These are phyloP conservation scores for Ceratobasidium sp. DNA, from an alignment of 1,284 basidiomycete genomes.

Conservation along the genomic window DNA sequence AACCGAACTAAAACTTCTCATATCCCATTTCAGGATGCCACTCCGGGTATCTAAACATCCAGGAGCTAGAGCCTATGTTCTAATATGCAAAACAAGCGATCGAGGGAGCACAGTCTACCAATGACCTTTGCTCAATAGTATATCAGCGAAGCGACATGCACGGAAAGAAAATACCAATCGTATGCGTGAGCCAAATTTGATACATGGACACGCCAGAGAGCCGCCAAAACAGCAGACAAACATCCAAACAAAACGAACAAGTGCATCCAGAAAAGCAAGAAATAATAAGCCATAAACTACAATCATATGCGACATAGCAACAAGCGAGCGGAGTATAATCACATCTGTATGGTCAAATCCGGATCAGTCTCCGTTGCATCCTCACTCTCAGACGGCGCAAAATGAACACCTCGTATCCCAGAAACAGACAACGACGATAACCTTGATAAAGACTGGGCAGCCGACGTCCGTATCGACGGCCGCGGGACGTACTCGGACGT, in stretches of 20 bases:
- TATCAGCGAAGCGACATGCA: no score
- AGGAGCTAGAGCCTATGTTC: no score
- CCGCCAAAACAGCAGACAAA: neutral
- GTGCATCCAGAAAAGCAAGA: neutral
- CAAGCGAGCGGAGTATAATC: neutral
- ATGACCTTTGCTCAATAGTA: no score
- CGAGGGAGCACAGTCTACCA: no score
- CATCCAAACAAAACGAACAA: neutral
- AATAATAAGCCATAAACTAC: slow-evolving; percentile 3
- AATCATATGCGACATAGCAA: neutral
- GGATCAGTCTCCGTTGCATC: slow-evolving; percentile 3
- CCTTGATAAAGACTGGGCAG: neutral
- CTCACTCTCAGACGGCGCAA: slow-evolving; percentile 36
- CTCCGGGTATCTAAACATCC: no score
- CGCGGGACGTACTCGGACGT: slow-evolving; percentile 1
- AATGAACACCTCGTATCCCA: slow-evolving; percentile 33
- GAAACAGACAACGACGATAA: slow-evolving; percentile 21
- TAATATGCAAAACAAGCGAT: no score
- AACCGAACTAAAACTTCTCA: no score
- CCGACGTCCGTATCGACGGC: slow-evolving; percentile 17
- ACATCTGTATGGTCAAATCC: slow-evolving; percentile 5
- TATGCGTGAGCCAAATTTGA: neutral
- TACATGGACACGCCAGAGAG: neutral
- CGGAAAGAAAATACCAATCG: no score
- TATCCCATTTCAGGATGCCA: no score